These are phyloP conservation scores for Kandelia obovata DNA, from an alignment of 345 rosid species.

Conservation along the genomic window DNA sequence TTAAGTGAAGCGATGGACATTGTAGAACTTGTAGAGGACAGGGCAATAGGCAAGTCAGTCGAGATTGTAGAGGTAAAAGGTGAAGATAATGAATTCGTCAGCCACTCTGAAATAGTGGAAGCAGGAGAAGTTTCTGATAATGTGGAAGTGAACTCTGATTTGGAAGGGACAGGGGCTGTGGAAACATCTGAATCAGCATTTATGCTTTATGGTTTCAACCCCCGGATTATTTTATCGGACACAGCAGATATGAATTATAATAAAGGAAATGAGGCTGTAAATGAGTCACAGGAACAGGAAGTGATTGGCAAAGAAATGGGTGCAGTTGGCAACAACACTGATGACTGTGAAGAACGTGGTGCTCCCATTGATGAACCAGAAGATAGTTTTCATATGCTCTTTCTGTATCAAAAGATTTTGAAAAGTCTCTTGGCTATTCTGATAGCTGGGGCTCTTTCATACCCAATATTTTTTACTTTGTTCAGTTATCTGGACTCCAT, in stretches of 20 bases:
- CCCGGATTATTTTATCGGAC: background rate
- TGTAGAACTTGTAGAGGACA: slow-evolving; percentile 11
- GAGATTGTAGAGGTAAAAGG: slow-evolving; percentile 5
- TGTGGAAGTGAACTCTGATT: slow-evolving; percentile 12
- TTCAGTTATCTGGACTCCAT: slow-evolving; percentile 9
- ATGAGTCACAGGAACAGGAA: slow-evolving; percentile 13
- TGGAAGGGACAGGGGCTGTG: background rate
- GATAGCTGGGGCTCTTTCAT: too few species aligned
- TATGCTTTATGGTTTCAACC: slow-evolving; percentile 4
- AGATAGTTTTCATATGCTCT: background rate
- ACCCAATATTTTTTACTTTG: slow-evolving; percentile 1
- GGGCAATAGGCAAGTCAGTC: slow-evolving; percentile 3
- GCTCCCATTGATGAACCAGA: slow-evolving; percentile 15
- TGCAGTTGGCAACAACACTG: background rate
- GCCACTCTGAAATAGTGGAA: slow-evolving; percentile 4
- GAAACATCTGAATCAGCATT: slow-evolving; percentile 8
- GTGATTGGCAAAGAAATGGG: slow-evolving; percentile 2
- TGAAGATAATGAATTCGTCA: slow-evolving; percentile 3
- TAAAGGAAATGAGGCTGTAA: slow-evolving; percentile 6
- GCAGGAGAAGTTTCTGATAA: slow-evolving; percentile 4
- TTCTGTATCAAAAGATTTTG: too few species aligned
- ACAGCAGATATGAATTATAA: slow-evolving; percentile 2
- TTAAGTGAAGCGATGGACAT: background rate
- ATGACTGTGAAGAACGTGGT: background rate
- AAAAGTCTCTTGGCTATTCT: too few species aligned